Conservation (phyloP, 2,329 filamentous ascomycete genomes). For the Ascosphaera apis region DNA sequence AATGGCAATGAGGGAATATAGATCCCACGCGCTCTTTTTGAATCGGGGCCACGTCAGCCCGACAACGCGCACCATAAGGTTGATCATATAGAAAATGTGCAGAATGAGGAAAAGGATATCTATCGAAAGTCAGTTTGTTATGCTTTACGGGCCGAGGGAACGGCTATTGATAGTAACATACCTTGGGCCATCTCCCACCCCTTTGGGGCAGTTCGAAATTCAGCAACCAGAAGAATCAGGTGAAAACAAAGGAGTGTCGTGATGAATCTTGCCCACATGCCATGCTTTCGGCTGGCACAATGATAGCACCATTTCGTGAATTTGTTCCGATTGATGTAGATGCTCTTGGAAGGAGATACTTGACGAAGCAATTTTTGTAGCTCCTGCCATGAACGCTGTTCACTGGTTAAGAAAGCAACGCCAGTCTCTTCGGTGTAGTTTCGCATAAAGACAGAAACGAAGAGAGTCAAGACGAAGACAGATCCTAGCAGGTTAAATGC, state of each 20-base stretch:
- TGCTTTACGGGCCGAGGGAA: slow-evolving; percentile 10
- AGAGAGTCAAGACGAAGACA: slow-evolving; percentile 88
- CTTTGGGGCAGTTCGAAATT: slow-evolving; percentile 54
- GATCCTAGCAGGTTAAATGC: slow-evolving; percentile 90
- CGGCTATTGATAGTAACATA: slow-evolving; percentile 12
- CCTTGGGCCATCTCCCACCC: slow-evolving; percentile 48
- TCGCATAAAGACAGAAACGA: slow-evolving; percentile 98
- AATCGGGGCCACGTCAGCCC: slow-evolving; percentile 86
- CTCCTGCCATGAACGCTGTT: slow-evolving; percentile 93
- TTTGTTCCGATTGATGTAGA: slow-evolving; percentile 48
- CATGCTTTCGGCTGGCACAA: slow-evolving; percentile 77
- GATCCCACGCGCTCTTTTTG: slow-evolving; percentile 79
- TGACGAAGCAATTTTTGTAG: slow-evolving; percentile 76
- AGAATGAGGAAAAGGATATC: slow-evolving; percentile 60
- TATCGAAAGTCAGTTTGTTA: no score
- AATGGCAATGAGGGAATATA: slow-evolving; percentile 66
- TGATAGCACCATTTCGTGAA: slow-evolving; percentile 94
- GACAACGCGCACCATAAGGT: slow-evolving; percentile 61
- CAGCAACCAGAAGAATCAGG: slow-evolving; percentile 57
- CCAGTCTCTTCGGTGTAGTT: slow-evolving; percentile 98
- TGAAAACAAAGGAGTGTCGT: slow-evolving; percentile 64
- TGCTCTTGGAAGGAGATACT: slow-evolving; percentile 83
- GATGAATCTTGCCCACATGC: slow-evolving; percentile 68
- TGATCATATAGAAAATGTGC: slow-evolving; percentile 59
- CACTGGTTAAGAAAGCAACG: slow-evolving; percentile 82